These are phyloP conservation scores for Pistacia vera DNA, from an alignment of 345 rosid species.

Conservation along the genomic window DNA sequence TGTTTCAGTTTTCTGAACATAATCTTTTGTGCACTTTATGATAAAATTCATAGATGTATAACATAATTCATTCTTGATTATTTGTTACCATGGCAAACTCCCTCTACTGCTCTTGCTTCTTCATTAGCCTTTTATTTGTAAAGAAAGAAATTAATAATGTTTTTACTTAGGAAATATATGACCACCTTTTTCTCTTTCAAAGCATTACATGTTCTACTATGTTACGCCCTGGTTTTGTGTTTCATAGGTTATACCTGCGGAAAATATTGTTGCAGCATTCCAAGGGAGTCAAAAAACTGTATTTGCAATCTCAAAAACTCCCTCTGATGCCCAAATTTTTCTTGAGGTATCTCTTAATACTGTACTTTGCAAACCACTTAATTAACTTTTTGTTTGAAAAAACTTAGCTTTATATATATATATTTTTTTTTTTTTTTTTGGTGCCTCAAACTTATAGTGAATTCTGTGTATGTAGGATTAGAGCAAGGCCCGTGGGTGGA, in stretches of 20 bases:
- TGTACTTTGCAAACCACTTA: conserved; percentile 1
- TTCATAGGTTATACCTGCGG: conserved; percentile 80
- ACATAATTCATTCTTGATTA: background rate
- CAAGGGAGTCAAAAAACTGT: conserved; percentile 77
- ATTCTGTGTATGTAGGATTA: conserved; percentile 49
- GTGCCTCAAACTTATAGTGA: background rate
- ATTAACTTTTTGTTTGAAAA: background rate
- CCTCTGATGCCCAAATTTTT: conserved; percentile 64
- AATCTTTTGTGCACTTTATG: background rate
- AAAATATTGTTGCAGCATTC: conserved; percentile 80
- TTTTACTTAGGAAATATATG: background rate
- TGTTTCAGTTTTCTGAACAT: background rate
- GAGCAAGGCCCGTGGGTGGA: conserved; percentile 87
- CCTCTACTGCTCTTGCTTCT: background rate
- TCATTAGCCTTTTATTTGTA: background rate
- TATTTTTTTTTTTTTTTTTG: background rate
- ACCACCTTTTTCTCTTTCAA: background rate
- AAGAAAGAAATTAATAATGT: background rate
- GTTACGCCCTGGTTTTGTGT: conserved; percentile 7
- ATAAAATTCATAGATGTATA: background rate
- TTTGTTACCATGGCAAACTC: background rate
- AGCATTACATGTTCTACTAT: background rate
- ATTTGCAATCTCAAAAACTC: conserved; percentile 65
- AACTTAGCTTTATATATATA: background rate
- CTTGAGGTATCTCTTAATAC: conserved; percentile 57